Base-by-base conservation (phyloP, 73 alveolate species). In the Durusdinium trenchii region DNA sequence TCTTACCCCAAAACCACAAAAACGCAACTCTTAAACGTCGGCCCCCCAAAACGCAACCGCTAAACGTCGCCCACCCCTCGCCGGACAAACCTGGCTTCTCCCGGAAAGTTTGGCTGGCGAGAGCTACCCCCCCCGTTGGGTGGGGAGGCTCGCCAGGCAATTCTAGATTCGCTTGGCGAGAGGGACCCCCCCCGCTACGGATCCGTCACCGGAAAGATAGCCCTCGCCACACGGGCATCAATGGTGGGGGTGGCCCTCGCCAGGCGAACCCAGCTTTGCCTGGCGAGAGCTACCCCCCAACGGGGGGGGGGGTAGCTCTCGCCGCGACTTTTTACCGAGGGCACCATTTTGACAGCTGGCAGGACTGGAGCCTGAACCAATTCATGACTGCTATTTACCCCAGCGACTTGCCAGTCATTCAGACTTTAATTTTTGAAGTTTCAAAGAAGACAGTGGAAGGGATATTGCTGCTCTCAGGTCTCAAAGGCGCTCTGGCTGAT, bases 221-320 rank as follows among this genome's bases (percentile, higher is more conserved):
- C 61, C 20, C 86, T 76, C 86, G 86, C 86, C 86, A 43, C 61
- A 76, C 86, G 86, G 86, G 61, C 1, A 28, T 43, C 9, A 42
- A 30, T 18, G 86, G 86, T 30, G 86, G 86, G 86, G 86, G 86
- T 40, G 16, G 35, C 86, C 86, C 61, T 43, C 61, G 61, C 86
- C 86, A 76, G 86, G 26, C 86, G 86, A 76, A 7, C 47, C 86
- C 38, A 45, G 86, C 61, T 42, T 76, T 60, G 86, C 86, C 86
- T n/a, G 83, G 83, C 83, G 83, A 71, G 83, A 26, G 83, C 83
- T 18, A 5, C 83, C 83, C 83, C 83, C 51, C 50, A 71, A 71
- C 83, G 83, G 83, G 76, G 36, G 76, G 76, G 83, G 83, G 83
- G n/a, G n/a, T n/a, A n/a, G 51, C 83, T 50, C 83, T 71, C 83